Evolutionary conservation across 2,329 filamentous ascomycete genomes (phyloP), one percentile per base, ranked within the genome.

Genomic region (Neonectria sp.): DNA sequence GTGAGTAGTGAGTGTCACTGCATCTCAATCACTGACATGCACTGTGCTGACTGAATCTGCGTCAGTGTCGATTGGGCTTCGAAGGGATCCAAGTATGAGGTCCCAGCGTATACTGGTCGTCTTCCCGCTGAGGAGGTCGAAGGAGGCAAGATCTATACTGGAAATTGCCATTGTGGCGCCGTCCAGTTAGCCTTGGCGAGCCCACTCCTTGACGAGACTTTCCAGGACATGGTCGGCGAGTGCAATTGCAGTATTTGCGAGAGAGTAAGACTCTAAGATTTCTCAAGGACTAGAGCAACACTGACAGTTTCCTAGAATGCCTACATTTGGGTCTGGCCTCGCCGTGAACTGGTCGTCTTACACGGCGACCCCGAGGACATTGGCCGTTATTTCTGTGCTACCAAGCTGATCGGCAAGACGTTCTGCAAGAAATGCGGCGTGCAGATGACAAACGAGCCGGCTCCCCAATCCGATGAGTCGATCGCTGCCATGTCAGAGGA

Each of bases 231-330:
- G 1, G 68, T 81, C 6, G 27, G 77, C 2, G 83, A 86, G 57
- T 88, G 86, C 78, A 85, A 86, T 74, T 88, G 86, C 79, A 88
- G 86, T 72, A 81, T 82, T 69, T 88, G 86, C 75, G 73, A 76
- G 48, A 78, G 83, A 56, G 83, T 84, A 76, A 73, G 78, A 67
- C 3, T 0, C 11, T 5, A 11, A 6, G 1, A 21, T 11, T 12
- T 33, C 12, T 1, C 1, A 24, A 15, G 1, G 12, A 21, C n/a
- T 15, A 13, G 21, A 24, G 15, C 29, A 24, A 24, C 24, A 40
- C 55, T 49, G 43, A 65, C 40, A 3, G 45, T n/a, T 4, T 21
- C 4, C 17, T 40, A 87, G 85, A 80, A 79, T 65, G 86, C 76
- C 11, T 77, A 77, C 67, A 67, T 81, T 62, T 88, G 86, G 85